Evolutionary conservation across 345 rosid genomes (phyloP).

Genomic region (Kandelia obovata): DNA sequence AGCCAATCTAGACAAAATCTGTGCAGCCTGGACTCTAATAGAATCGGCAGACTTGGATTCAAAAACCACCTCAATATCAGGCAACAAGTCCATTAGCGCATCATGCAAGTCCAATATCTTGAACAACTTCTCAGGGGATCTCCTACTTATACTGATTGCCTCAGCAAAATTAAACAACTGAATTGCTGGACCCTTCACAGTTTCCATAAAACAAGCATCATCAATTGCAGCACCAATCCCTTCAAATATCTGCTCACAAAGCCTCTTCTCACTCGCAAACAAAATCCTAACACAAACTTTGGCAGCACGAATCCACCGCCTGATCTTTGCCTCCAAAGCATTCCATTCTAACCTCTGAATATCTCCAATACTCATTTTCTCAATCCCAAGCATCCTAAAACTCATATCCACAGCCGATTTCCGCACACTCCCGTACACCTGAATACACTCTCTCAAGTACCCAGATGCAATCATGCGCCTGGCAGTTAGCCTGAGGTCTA

Average conservation of each 20-base stretch:
- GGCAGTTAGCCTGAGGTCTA: conserved; percentile 63
- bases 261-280: conserved; percentile 78
- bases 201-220: conserved; percentile 82
- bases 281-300: conserved; percentile 67
- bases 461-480: conserved; percentile 75
- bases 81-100: conserved; percentile 58
- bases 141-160: conserved; percentile 78
- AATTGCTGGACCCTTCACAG: conserved; percentile 70
- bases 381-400: conserved; percentile 66
- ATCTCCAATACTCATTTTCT: conserved; percentile 89
- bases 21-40: conserved; percentile 66
- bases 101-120: conserved; percentile 90
- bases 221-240: conserved; percentile 60
- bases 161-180: conserved; percentile 84
- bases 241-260: conserved; percentile 79
- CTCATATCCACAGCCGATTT: conserved; percentile 76
- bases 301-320: conserved; percentile 88
- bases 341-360: conserved; percentile 87
- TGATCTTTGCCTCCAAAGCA: conserved; percentile 74
- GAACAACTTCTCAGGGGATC: conserved; percentile 91
- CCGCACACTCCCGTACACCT: conserved; percentile 83
- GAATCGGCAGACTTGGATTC: conserved; percentile 53
- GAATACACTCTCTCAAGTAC: conserved; percentile 80
- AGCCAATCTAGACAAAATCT: conserved; percentile 73
- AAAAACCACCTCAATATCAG: conserved; percentile 77